phyloP scores from a whole-genome alignment of 83 land plant genomes.

The Picea abies region DNA sequence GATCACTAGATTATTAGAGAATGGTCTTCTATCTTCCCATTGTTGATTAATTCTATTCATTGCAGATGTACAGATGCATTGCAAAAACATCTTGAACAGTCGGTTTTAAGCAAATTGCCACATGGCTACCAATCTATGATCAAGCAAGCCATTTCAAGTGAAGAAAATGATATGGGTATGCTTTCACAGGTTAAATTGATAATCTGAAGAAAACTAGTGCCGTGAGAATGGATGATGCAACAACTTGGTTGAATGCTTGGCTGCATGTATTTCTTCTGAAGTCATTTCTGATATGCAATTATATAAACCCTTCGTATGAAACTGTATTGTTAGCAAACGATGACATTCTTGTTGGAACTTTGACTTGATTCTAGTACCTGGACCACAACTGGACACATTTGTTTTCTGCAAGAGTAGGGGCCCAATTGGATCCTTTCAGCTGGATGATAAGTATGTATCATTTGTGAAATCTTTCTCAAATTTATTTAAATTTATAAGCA shows the following conservation, averaged over 20 bases:
- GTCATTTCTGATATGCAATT: neutral
- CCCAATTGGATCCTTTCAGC: constrained; percentile 70
- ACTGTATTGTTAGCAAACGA: constrained; percentile 1
- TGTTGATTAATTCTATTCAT: neutral
- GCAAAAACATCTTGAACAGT: constrained; percentile 76
- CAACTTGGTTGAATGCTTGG: neutral
- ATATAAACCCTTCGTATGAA: neutral
- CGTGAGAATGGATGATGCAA: neutral
- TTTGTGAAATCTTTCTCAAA: neutral
- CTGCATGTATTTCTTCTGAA: neutral
- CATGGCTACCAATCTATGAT: constrained; percentile 73
- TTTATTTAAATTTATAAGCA: neutral
- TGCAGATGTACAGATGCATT: constrained; percentile 69
- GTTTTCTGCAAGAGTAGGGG: constrained; percentile 79
- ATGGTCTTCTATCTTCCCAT: neutral
- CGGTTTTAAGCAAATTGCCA: constrained; percentile 80
- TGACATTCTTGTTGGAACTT: neutral
- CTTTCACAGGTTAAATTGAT: constrained; percentile 8
- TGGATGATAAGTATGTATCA: constrained; percentile 68
- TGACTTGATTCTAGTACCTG: constrained; percentile 56
- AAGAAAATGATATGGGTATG: constrained; percentile 94
- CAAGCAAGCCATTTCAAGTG: constrained; percentile 87
- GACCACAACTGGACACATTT: constrained; percentile 80
- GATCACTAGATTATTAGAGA: neutral
- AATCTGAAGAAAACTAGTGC: neutral